A percentile compares a stretch with the other conserved stretches of the same genome.
These are phyloP conservation scores for Paratinospora sagittata DNA, from an alignment of 164 flowering plant species.

Conservation along the genomic window DNA sequence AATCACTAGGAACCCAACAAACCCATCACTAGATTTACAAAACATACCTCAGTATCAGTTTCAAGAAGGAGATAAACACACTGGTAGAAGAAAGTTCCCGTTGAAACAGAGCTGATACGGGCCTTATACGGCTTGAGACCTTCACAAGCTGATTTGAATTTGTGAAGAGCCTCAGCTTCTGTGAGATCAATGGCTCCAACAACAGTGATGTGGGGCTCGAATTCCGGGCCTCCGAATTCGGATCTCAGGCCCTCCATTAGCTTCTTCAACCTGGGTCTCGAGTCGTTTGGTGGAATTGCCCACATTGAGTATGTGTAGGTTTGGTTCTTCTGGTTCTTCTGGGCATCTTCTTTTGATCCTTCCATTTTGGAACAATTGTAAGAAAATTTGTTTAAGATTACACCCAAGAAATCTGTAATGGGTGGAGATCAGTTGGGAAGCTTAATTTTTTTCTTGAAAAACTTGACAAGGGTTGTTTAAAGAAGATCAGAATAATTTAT, in stretches of 20 bases:
- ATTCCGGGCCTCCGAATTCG: slow-evolving; percentile 80
- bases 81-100: slow-evolving; percentile 64
- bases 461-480: too few species aligned
- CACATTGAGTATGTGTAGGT: slow-evolving; percentile 82
- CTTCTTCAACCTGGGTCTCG: slow-evolving; percentile 43
- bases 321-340: too few species aligned
- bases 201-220: slow-evolving; percentile 85
- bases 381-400: not conserved
- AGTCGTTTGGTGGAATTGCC: slow-evolving; percentile 65
- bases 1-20: not conserved
- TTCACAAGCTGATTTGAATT: slow-evolving; percentile 52
- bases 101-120: slow-evolving; percentile 41
- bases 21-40: not conserved
- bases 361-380: too few species aligned
- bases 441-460: too few species aligned
- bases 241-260: slow-evolving; percentile 64
- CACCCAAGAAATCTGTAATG: too few species aligned
- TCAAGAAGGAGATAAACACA: slow-evolving; percentile 56
- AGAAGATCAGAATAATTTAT: too few species aligned
- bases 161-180: slow-evolving; percentile 51
- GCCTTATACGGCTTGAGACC: slow-evolving; percentile 53
- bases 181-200: slow-evolving; percentile 71
- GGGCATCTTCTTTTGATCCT: slow-evolving; percentile 4
- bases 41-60: slow-evolving; percentile 47
- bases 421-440: too few species aligned